Base-by-base conservation (phyloP, 495 filamentous ascomycete species). In the Penicillium daleae region DNA sequence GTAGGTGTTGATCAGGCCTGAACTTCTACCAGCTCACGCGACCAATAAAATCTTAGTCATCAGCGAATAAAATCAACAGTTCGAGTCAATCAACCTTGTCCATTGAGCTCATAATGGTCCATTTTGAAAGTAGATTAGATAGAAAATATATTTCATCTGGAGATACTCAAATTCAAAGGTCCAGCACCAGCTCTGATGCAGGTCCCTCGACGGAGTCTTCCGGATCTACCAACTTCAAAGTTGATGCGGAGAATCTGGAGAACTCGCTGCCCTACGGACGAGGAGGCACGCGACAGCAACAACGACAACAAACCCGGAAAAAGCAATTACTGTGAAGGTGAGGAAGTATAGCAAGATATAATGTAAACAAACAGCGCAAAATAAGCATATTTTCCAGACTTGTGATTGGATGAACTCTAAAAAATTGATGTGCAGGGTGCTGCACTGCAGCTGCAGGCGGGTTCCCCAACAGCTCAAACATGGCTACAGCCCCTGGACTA, bases 351-450 rank as follows among this genome's bases (percentile, higher is more conserved):
- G 22, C 7, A 46, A 46, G 8, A 12, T 0, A 6, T 22, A 15
- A 46, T 46, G 42, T 22, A 3, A 24, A 22, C 42, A 13, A 46
- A 46, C 42, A 46, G 22, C 21, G 21, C 12, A 21, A 49, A 50
- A 17, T 50, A 50, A 50, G 46, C 46, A 29, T 50, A n/a, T 29
- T 29, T 50, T n/a, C 46, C 2, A 24, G 6, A 7, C 15, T 29
- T n/a, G 4, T 50, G 46, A 50, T 50, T 50, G 46, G 46, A 0
- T 12, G 24, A 50, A 50, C 46, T 29, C 12, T 50, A 50, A 29
- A 50, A 49, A 50, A 8, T 50, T n/a, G 46, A 50, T 50, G 46
- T 50, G 46, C 46, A 50, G 46, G 46, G 46, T 49, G 22, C 46
- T 49, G 22, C 46, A 27, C 46, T 15, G 46, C 46, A 29, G 12